phyloP scores from a whole-genome alignment of 345 rosid species.

The Raphanus sativus region DNA sequence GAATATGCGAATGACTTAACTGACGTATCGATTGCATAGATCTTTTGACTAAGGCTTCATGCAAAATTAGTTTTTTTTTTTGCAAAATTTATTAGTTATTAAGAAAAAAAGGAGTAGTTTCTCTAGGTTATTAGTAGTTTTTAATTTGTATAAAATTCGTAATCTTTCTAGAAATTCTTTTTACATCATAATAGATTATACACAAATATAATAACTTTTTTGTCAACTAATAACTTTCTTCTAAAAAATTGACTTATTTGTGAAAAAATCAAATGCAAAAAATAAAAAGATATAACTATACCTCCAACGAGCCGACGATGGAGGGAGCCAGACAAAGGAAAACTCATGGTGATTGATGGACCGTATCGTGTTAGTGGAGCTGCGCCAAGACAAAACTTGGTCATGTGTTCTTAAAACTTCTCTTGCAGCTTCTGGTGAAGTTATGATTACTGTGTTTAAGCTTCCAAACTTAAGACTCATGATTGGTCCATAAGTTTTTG shows the following conservation, averaged over 20 bases:
- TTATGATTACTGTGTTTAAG: slow-evolving; percentile 10
- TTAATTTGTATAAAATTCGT: too few species aligned
- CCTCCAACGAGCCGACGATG: slow-evolving; percentile 41
- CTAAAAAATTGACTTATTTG: too few species aligned
- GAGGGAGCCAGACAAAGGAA: slow-evolving; percentile 31
- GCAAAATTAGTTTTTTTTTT: too few species aligned
- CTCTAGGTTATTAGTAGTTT: too few species aligned
- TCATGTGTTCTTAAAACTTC: slow-evolving; percentile 41
- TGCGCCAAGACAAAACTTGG: slow-evolving; percentile 28
- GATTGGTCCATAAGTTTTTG: slow-evolving; percentile 46
- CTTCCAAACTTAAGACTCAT: slow-evolving; percentile 43
- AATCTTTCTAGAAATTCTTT: too few species aligned
- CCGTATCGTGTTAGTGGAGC: slow-evolving; percentile 12
- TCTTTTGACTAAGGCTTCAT: too few species aligned
- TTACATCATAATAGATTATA: too few species aligned
- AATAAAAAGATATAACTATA: not conserved
- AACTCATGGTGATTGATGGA: slow-evolving; percentile 24
- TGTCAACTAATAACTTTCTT: too few species aligned
- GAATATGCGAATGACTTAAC: not conserved
- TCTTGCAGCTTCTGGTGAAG: slow-evolving; percentile 36
- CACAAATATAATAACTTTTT: too few species aligned
- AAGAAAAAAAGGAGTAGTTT: too few species aligned
- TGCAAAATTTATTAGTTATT: not conserved
- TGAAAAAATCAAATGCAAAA: not conserved
- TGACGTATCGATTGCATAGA: not conserved